A percentile compares a stretch with the other conserved stretches of the same genome.
Conservation (phyloP, 2,329 filamentous ascomycete species). For the Aspergillus sp. region DNA sequence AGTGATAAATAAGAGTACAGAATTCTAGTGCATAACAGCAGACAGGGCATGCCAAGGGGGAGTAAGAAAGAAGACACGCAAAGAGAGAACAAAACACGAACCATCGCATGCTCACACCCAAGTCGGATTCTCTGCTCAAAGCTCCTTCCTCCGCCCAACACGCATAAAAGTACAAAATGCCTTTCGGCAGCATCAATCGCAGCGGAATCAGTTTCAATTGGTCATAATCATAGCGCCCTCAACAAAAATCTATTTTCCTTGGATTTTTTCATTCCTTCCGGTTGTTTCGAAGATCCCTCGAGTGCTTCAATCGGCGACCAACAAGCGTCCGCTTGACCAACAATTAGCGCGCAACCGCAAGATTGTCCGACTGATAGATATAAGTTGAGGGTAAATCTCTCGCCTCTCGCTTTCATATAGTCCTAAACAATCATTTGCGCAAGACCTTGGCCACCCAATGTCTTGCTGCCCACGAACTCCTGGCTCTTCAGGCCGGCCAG, state of each 20-base stretch:
- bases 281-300: neutral
- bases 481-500: conserved; percentile 46
- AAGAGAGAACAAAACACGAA: conserved; percentile 3
- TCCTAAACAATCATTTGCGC: conserved; percentile 92
- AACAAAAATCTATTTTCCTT: conserved; percentile 11
- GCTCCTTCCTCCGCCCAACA: neutral
- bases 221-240: conserved; percentile 24
- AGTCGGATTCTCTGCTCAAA: neutral
- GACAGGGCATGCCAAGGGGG: neutral
- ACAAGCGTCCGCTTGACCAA: neutral
- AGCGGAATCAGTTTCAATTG: conserved; percentile 3
- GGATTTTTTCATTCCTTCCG: conserved; percentile 1
- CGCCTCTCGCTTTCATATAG: neutral
- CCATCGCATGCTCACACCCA: neutral
- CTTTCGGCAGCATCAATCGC: conserved; percentile 15
- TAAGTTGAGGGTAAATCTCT: neutral
- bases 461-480: conserved; percentile 71
- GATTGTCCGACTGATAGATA: neutral
- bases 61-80: neutral
- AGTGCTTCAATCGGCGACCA: neutral
- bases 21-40: conserved; percentile 7
- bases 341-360: neutral
- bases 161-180: conserved; percentile 22
- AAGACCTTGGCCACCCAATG: conserved; percentile 86
- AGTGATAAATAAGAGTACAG: conserved; percentile 10